Evolutionary conservation across 768 basidiomycete species (phyloP), one percentile per base, ranked within the genome.

Genomic region (Clitopilus passeckerianus): DNA sequence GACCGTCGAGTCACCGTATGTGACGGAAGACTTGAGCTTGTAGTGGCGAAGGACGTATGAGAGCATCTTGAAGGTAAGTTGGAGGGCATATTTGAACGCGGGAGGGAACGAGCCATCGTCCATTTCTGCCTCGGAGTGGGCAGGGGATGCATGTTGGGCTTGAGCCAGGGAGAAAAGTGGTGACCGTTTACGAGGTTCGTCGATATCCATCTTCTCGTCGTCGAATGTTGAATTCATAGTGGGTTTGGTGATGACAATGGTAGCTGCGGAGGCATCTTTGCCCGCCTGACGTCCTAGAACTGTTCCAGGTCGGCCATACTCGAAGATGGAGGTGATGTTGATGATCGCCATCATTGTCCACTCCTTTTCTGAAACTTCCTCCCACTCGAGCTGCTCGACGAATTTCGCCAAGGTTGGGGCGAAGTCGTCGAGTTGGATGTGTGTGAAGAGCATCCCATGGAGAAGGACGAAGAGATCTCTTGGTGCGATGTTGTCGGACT

Each of bases 321-420:
- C 95, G 66, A 98, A 76, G 8, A 97, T 72, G 0, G 90, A 83
- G 4, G 84, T 80, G 33, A 98, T 79, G 70, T 96, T 96, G 64
- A 93, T 78, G 52, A 90, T 76, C 0, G 86, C 96, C 93, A 98
- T 96, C 90, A 95, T 94, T 65, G 93, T 88, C 97, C 97, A 99
- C 59, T 96, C 93, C 27, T 87, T 85, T 68, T 87, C 89, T 63
- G 90, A 84, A 0, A 85, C 87, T 9, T 84, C 86, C 61, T 95
- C 92, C 59, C 95, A 88, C 56, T 86, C 81, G 2, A 96, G 81
- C 41, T 91, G 87, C 71, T 96, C 95, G 35, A 94, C 80, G 69
- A 95, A 91, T 18, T 93, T 88, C 0, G 88, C 89, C 23, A 95
- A 82, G 0, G 88, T 88, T 12, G 86, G 79, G 44, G 83, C 74